phyloP scores from a whole-genome alignment of 768 basidiomycete species.

The Mycena chlorophos region DNA sequence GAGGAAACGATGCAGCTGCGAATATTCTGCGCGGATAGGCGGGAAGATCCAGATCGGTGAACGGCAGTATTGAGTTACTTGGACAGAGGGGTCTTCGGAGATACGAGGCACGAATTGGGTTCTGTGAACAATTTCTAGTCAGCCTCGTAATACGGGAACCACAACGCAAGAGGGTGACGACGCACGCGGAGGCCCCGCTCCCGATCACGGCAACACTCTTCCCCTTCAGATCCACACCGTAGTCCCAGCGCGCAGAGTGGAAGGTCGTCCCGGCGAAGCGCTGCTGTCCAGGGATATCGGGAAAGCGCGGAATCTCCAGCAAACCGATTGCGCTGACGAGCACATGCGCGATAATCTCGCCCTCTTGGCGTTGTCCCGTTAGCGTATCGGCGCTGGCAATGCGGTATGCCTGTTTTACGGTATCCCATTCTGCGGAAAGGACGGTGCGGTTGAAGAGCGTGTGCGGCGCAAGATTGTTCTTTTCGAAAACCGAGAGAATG shows the following conservation, averaged over 20 bases:
- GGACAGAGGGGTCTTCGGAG: slow-evolving; percentile 38
- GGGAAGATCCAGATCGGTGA: slow-evolving; percentile 51
- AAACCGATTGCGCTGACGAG: slow-evolving; percentile 52
- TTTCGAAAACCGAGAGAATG: slow-evolving; percentile 40
- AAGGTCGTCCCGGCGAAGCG: slow-evolving; percentile 51
- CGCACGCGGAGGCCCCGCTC: slow-evolving; percentile 55
- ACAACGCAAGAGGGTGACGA: slow-evolving; percentile 19
- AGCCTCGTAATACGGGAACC: not conserved
- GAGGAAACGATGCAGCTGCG: too few relatives aligned
- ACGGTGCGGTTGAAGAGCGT: slow-evolving; percentile 48
- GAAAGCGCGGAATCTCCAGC: slow-evolving; percentile 45
- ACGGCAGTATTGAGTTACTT: slow-evolving; percentile 51
- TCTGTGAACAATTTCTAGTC: slow-evolving; percentile 28
- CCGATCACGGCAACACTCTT: slow-evolving; percentile 60
- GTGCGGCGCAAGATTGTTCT: slow-evolving; percentile 41
- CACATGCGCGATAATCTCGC: slow-evolving; percentile 20
- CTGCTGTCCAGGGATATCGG: slow-evolving; percentile 35
- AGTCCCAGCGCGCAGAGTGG: slow-evolving; percentile 55
- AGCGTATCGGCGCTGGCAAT: slow-evolving; percentile 24
- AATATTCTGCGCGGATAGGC: slow-evolving; percentile 35
- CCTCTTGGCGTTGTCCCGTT: slow-evolving; percentile 20
- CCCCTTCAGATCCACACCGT: slow-evolving; percentile 37
- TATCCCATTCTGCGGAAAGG: slow-evolving; percentile 47
- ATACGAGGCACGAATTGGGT: slow-evolving; percentile 53
- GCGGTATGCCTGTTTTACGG: slow-evolving; percentile 33